Evolutionary conservation across 371 early-diverging fungal species (phyloP).

Genomic region (Mucor circinelloides): DNA sequence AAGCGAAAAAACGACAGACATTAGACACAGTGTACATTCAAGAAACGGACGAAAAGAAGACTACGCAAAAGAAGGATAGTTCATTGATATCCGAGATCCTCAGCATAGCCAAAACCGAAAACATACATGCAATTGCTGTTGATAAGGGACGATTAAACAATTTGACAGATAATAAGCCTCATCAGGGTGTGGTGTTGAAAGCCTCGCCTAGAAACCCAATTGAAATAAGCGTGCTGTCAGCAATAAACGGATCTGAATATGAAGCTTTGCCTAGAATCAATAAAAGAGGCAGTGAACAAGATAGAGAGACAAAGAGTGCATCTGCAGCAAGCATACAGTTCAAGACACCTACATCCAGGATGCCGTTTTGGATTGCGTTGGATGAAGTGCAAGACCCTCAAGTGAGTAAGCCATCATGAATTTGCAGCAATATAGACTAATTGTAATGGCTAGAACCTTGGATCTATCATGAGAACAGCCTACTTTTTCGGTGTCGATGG

Average conservation of each 20-base stretch:
- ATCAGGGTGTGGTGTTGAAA: conserved; percentile 36
- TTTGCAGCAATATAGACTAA: not conserved
- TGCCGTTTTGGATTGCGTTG: conserved; percentile 54
- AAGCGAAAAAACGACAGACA: conserved; percentile 20
- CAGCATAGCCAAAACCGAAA: conserved; percentile 3
- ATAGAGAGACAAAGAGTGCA: not conserved
- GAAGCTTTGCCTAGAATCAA: conserved; percentile 13
- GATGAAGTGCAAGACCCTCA: conserved; percentile 71
- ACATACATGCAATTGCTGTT: conserved; percentile 1
- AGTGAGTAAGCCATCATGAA: conserved; percentile 23
- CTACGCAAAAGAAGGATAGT: conserved; percentile 22
- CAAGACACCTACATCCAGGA: not conserved
- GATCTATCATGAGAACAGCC: conserved; percentile 64
- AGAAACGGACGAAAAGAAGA: conserved; percentile 9
- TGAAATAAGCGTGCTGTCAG: conserved; percentile 10
- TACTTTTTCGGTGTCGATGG: conserved; percentile 68
- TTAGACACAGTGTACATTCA: conserved; percentile 20
- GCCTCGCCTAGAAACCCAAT: conserved; percentile 14
- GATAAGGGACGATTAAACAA: conserved; percentile 38
- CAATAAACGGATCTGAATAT: conserved; percentile 1
- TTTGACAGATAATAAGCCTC: conserved; percentile 32
- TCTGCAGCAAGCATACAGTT: not conserved
- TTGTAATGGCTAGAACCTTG: conserved; percentile 52
- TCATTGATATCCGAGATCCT: conserved; percentile 16
- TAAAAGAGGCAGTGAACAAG: conserved; percentile 15